Evolutionary conservation across 2,329 filamentous ascomycete genomes (phyloP).

Genomic region (Saccharata proteae): DNA sequence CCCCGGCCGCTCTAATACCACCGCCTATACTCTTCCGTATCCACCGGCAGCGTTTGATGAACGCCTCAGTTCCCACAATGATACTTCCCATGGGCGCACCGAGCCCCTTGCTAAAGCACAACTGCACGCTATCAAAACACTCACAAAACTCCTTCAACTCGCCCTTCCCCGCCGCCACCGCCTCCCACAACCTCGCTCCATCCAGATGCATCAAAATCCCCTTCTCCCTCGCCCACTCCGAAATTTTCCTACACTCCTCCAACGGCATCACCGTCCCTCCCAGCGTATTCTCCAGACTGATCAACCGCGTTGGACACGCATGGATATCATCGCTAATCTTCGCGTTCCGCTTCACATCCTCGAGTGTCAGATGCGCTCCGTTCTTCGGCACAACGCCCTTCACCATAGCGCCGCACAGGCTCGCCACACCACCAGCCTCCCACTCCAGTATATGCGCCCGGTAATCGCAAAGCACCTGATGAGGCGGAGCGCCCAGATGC

Average conservation of each 20-base stretch:
- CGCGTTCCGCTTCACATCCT: conserved; percentile 58
- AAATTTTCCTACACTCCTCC: conserved; percentile 55
- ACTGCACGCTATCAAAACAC: conserved; percentile 60
- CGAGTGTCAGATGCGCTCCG: conserved; percentile 59
- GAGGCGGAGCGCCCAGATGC: conserved; percentile 66
- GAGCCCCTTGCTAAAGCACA: conserved; percentile 75
- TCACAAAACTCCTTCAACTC: conserved; percentile 54
- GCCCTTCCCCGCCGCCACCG: conserved; percentile 57
- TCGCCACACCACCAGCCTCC: conserved; percentile 57
- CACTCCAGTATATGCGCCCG: conserved; percentile 65
- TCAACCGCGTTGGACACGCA: conserved; percentile 65
- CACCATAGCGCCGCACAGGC: conserved; percentile 58
- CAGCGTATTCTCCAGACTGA: conserved; percentile 78
- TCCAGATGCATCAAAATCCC: conserved; percentile 63
- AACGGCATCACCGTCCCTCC: conserved; percentile 69
- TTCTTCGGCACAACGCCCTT: conserved; percentile 57
- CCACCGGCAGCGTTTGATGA: conserved; percentile 59
- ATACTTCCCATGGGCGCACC: conserved; percentile 73
- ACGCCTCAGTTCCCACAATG: conserved; percentile 45
- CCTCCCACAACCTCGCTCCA: conserved; percentile 73
- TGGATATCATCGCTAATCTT: conserved; percentile 61
- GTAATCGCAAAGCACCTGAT: conserved; percentile 67
- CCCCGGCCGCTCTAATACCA: conserved; percentile 62
- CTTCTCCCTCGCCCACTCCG: conserved; percentile 50
- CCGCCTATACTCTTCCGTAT: conserved; percentile 72